These are phyloP conservation scores for Mycena vitilis DNA, from an alignment of 768 basidiomycete genomes.

Conservation along the genomic window DNA sequence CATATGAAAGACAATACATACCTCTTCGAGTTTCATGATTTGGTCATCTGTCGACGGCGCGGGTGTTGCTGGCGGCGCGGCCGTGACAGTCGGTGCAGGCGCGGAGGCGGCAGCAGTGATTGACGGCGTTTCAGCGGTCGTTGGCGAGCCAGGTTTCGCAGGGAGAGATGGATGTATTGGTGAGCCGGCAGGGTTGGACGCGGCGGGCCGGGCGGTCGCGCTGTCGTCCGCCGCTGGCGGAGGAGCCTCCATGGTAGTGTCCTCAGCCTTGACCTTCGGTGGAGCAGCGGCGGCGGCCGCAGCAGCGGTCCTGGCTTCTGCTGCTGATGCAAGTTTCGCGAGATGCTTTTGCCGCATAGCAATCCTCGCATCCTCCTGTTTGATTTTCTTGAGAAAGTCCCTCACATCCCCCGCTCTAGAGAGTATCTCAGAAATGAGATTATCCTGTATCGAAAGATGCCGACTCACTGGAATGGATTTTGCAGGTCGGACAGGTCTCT, in stretches of 20 bases:
- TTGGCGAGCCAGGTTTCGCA: conserved; percentile 69
- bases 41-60: conserved; percentile 39
- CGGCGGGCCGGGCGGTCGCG: conserved; percentile 46
- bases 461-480: conserved; percentile 72
- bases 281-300: conserved; percentile 28
- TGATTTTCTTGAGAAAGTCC: conserved; percentile 78
- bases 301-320: conserved; percentile 41
- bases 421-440: conserved; percentile 6
- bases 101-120: conserved; percentile 39
- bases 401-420: conserved; percentile 77
- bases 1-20: conserved; percentile 19
- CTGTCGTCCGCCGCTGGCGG: conserved; percentile 33
- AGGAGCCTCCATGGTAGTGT: conserved; percentile 31
- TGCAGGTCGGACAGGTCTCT: conserved; percentile 70
- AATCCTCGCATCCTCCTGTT: conserved; percentile 73
- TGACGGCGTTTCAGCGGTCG: conserved; percentile 13
- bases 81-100: conserved; percentile 39
- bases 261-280: conserved; percentile 29
- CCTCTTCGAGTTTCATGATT: conserved; percentile 35
- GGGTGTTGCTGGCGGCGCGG: conserved; percentile 36
- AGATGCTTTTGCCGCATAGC: conserved; percentile 59
- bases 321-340: conserved; percentile 44
- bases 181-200: conserved; percentile 48
- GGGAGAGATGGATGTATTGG: conserved; percentile 78
- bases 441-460: conserved; percentile 22